Base-by-base conservation (phyloP, 2,329 filamentous ascomycete species). In the Monascus ruber region DNA sequence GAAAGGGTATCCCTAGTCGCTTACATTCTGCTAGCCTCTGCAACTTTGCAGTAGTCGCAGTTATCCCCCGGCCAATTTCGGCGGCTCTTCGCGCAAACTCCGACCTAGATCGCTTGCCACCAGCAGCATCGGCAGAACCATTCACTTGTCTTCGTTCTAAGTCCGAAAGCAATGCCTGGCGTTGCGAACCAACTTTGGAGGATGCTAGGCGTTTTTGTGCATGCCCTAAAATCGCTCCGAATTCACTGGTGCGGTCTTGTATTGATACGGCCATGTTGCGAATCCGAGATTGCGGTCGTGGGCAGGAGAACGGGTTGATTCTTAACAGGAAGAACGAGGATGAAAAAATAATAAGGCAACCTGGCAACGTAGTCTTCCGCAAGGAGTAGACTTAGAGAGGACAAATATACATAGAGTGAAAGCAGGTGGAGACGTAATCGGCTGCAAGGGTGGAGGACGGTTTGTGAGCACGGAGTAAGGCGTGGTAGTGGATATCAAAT, bases 231-330 rank as follows among this genome's bases (percentile, higher is more conserved):
- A 96, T 93, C 47, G 87, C 84, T 61, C 81, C 83, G 74, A 98
- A 98, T 73, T 98, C 91, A 58, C 79, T 76, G 42, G 91, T 98
- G 58, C 91, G 85, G 70, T 98, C 91, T 71, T 98, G 91, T 62
- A 96, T 94, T 37, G 87, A 89, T 39, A 69, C 63, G 34, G 70
- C 17, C 17, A 17, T 17, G 17, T 17, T 17, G 17, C 17, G 17
- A 17, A 17, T 17, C 17, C 17, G 17, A 17, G 17, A 17, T 17
- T 17, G 17, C 67, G 43, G 71, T 65, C 71, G 75, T 77, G 47
- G 58, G 63, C 50, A 24, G 32, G 36, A 26, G 28, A 8, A 26
- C 10, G 26, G 24, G 8, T 11, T 34, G 9, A 8, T 17, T 25
- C 33, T 35, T 35, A 25, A 8, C 24, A 31, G 35, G 24, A 32